Percentiles rank a stretch among this genome's conserved stretches.
Evolutionary conservation across 768 basidiomycete genomes (phyloP).

Genomic region (Agrocybe chaxingu): DNA sequence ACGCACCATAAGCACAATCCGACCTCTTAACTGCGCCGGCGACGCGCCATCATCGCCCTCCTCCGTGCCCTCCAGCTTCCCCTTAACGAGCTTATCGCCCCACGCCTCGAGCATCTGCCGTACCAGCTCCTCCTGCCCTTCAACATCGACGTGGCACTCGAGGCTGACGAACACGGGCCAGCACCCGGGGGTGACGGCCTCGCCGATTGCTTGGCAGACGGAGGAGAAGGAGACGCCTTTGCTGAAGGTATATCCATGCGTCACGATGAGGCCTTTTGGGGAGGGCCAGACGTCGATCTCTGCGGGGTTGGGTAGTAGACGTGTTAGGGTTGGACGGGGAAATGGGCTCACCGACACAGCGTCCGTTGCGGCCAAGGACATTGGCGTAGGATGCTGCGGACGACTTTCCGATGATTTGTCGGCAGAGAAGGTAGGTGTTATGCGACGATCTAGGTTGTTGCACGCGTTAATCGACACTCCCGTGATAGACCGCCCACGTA

Average conservation of each 20-base stretch:
- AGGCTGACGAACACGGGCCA: conserved; percentile 62
- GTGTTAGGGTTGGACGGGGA: not conserved
- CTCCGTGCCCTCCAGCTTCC: conserved; percentile 29
- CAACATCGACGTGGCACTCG: conserved; percentile 57
- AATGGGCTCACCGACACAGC: conserved; percentile 44
- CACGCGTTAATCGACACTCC: not conserved
- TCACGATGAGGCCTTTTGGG: conserved; percentile 50
- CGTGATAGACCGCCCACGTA: conserved; percentile 18
- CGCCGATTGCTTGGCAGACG: conserved; percentile 52
- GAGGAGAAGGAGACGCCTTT: conserved; percentile 46
- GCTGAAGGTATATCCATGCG: conserved; percentile 59
- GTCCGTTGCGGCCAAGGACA: conserved; percentile 46
- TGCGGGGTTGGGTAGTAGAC: conserved; percentile 2
- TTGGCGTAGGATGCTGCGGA: conserved; percentile 54
- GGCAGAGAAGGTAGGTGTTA: conserved; percentile 61
- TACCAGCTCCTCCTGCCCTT: conserved; percentile 52
- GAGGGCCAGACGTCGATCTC: conserved; percentile 71
- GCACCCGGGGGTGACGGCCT: conserved; percentile 34
- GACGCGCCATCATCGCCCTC: conserved; percentile 32
- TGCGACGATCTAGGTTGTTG: conserved; percentile 50
- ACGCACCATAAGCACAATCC: conserved; percentile 57
- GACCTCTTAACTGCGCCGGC: conserved; percentile 46
- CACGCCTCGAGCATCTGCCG: conserved; percentile 46
- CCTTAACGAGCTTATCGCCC: conserved; percentile 48
- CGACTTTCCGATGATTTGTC: conserved; percentile 53